Evolutionary conservation across 495 filamentous ascomycete species (phyloP), one percentile per base, ranked within the genome.

Genomic region (Filosporella fistucella): DNA sequence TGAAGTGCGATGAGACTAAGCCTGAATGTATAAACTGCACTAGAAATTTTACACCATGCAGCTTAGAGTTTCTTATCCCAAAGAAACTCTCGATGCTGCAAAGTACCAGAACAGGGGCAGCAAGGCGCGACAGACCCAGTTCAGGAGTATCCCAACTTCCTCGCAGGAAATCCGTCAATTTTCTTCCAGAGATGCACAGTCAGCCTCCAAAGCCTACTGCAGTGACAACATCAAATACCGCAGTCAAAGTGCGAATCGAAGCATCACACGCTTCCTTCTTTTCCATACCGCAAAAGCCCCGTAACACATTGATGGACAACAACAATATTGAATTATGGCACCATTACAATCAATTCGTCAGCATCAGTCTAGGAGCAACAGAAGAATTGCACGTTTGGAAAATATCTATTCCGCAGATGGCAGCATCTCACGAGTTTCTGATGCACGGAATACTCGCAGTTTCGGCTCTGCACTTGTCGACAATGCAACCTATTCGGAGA

Each of bases 391-490:
- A 54, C 10, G 32, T 60, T 1, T 73, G 68, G 68, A 48, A 62
- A 16, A 41, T 52, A 13, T 26, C 47, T 3, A 54, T 71, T 6
- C 61, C 68, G 4, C 50, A 65, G 21, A 52, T 70, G 39, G 68
- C 66, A 9, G 54, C 69, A 7, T 44, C 58, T 13, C 40, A 61
- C 6, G 57, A 60, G 4, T 72, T 70, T 40, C 56, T 74, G 4
- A 64, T 74, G 63, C 60, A 64, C 41, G 67, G 70, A 16, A 62
- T 74, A 10, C 50, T 74, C 17, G 66, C 68, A 1, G 29, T 69
- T n/a, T 65, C 67, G 0, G 61, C 69, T 3, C 49, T 72, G 16
- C 70, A 74, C 38, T 63, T 69, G 3, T 68, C 70, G 55, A 63
- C 12, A 30, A 63, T 10, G 42, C 48, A 63, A 13, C 62, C 58